Evolutionary conservation across 805 yeast species (phyloP), one percentile per base, ranked within the genome.

Genomic region (Debaryomyces tyrocola): DNA sequence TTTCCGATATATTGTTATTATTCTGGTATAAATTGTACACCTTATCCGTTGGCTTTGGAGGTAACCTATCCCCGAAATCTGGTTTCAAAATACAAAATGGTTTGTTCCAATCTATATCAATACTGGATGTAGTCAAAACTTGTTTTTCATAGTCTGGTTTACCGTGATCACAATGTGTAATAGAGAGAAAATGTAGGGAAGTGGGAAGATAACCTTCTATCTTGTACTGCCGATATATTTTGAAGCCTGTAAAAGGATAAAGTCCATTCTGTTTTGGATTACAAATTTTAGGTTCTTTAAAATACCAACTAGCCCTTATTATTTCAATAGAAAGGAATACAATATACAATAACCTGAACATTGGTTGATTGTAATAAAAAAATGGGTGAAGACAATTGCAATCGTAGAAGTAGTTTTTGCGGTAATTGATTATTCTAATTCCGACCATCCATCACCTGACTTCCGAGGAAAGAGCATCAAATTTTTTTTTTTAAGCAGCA

Each of bases 91-190:
- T 50, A 50, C 83, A 77, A 37, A 78, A 59, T 0, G 82, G 78
- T 6, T 46, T 57, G 2, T 64, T 63, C 87, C 87, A 83, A 33
- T 72, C 67, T 12, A 79, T 59, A 48, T 76, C 79, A 2, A 68
- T 63, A 17, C 54, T 48, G 4, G 56, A 46, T 4, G 62, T 60
- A 1, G 69, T 62, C 27, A 66, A 57, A 3, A 64, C 49, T 8
- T 60, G 61, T 20, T 75, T 65, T 43, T 72, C 77, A 64, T 70
- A 75, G 45, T 73, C 73, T 4, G 72, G 64, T 29, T 61, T 58
- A 0, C 90, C 89, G 4, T 66, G 59, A 14, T 70, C 58, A 58
- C 90, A 84, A 52, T 75, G 82, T 0, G 76, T 66, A 14, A 84
- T 50, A 3, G 75, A 60, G 14, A 82, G 58, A 49, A 70, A 73